Conservation (phyloP, 176 grass and related monocot species). For the Zizania latifolia region DNA sequence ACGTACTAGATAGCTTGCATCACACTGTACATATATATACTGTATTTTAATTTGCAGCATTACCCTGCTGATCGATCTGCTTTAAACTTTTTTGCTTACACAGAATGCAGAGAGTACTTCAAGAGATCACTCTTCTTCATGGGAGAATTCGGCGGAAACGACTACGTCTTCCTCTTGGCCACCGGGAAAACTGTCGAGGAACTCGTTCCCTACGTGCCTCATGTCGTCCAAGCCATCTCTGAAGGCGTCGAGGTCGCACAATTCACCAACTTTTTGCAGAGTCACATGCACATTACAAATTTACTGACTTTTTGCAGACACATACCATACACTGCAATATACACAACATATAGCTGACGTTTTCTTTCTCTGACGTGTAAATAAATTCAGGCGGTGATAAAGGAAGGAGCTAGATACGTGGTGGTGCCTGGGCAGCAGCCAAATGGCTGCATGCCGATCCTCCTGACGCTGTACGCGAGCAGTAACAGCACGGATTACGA, state of each 20-base stretch:
- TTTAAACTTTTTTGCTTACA: background rate
- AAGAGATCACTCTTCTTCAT: slow-evolving; percentile 18
- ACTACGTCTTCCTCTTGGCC: slow-evolving; percentile 11
- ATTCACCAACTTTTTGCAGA: background rate
- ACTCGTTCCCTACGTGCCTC: background rate
- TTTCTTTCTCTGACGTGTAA: too few relatives aligned
- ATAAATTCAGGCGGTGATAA: slow-evolving; percentile 21
- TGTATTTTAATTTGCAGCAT: background rate
- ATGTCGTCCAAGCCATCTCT: background rate
- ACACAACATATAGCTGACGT: too few relatives aligned
- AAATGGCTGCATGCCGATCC: slow-evolving; percentile 18
- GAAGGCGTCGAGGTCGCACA: background rate
- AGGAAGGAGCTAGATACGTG: slow-evolving; percentile 33
- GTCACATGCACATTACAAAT: too few relatives aligned
- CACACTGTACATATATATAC: too few relatives aligned
- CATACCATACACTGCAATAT: too few relatives aligned
- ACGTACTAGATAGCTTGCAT: background rate
- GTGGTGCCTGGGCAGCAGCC: slow-evolving; percentile 47
- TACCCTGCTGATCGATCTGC: background rate
- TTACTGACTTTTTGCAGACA: too few relatives aligned
- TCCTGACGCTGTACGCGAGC: slow-evolving; percentile 21
- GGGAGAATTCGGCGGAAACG: slow-evolving; percentile 21
- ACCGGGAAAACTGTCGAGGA: background rate
- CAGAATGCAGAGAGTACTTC: slow-evolving; percentile 19
- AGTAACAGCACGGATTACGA: slow-evolving; percentile 9